Evolutionary conservation across 164 flowering plant genomes (phyloP).

Genomic region (Aristolochia contorta): DNA sequence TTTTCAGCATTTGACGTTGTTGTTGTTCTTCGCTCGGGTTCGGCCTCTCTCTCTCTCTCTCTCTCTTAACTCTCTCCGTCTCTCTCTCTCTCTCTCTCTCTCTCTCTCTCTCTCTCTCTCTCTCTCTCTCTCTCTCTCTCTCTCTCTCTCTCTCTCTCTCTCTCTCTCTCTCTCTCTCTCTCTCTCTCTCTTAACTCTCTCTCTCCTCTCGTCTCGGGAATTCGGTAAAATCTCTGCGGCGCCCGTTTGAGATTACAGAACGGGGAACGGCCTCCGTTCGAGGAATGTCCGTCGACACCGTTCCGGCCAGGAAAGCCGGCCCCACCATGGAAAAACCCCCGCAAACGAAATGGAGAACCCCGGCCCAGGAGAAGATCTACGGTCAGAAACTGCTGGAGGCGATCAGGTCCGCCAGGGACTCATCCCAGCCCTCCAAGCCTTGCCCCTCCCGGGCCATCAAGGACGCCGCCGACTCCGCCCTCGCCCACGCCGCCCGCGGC

Average conservation of each 20-base stretch:
- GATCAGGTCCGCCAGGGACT: background rate
- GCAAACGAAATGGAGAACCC: conserved; percentile 7
- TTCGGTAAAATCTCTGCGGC: too few species aligned
- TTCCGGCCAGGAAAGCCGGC: background rate
- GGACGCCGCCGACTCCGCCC: conserved; percentile 52
- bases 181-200: too few species aligned
- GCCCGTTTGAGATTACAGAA: background rate
- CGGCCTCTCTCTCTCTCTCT: too few species aligned
- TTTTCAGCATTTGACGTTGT: too few species aligned
- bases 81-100: too few species aligned
- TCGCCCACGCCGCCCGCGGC: conserved; percentile 60
- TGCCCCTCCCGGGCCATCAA: conserved; percentile 42
- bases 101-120: too few species aligned
- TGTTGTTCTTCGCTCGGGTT: too few species aligned
- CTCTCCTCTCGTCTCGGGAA: too few species aligned
- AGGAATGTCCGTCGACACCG: conserved; percentile 3
- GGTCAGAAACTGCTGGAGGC: conserved; percentile 8
- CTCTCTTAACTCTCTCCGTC: too few species aligned
- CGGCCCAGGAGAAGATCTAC: conserved; percentile 11
- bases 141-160: too few species aligned
- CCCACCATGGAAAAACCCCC: conserved; percentile 1
- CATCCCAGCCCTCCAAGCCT: conserved; percentile 10
- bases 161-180: too few species aligned
- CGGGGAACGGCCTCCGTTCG: conserved; percentile 6
- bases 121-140: too few species aligned